phyloP scores from a whole-genome alignment of 805 yeast species.

The Babjeviella inositovora region DNA sequence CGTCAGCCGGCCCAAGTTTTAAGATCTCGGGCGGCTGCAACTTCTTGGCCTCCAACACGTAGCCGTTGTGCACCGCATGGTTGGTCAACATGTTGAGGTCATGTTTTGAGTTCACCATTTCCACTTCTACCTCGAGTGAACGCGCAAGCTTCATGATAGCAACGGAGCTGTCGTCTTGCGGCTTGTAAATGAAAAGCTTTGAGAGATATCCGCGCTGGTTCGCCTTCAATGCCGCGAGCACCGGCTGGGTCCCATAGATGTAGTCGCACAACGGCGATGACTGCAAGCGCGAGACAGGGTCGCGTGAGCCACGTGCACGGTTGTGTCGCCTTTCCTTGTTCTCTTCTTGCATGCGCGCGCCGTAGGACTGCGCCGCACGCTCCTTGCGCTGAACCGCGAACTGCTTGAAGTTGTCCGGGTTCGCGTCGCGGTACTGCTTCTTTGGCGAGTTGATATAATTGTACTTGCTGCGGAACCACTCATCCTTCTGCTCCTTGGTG shows the following conservation, averaged over 20 bases:
- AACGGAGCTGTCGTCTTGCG: conserved; percentile 11
- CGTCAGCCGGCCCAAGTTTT: conserved; percentile 7
- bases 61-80: conserved; percentile 70
- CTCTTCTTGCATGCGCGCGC: conserved; percentile 5
- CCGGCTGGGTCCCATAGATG: conserved; percentile 64
- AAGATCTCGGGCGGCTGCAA: conserved; percentile 14
- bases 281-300: conserved; percentile 1
- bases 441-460: conserved; percentile 51
- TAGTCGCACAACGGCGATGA: conserved; percentile 41
- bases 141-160: conserved; percentile 32
- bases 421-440: conserved; percentile 8
- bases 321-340: background rate
- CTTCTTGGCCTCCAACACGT: conserved; percentile 53
- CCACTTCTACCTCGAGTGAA: conserved; percentile 18
- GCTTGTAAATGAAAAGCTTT: conserved; percentile 29
- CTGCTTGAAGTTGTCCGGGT: conserved; percentile 4
- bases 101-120: conserved; percentile 20
- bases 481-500: conserved; percentile 46
- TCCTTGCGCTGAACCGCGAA: conserved; percentile 2
- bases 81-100: conserved; percentile 44
- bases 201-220: conserved; percentile 35
- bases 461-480: conserved; percentile 43
- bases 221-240: conserved; percentile 49
- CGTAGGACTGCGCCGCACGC: conserved; percentile 5
- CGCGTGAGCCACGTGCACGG: background rate